Base-by-base conservation (phyloP, 202 grass and related monocot genomes). In the Cymbopogon flexuosus region DNA sequence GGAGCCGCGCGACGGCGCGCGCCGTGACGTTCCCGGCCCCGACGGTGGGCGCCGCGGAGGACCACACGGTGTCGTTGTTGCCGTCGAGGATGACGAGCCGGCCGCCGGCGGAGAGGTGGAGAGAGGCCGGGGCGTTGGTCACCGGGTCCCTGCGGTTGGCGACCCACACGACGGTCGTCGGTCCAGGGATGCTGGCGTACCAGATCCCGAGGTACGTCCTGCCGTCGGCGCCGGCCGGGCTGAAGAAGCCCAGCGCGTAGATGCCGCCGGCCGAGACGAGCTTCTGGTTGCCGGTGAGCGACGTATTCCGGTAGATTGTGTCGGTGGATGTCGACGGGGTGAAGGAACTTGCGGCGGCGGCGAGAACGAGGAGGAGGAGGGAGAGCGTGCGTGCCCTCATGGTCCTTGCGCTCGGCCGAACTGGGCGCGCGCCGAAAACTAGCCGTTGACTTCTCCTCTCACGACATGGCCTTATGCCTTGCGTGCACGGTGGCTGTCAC, bases 161-260 rank as follows among this genome's bases (percentile, higher is more conserved):
- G 21, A 97, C 84, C 94, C 94, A 97, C 12, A 94, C 79, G 5
- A 92, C 79, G 39, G 91, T 91, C 71, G 81, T 91, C 64, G 52
- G 41, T 6, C 23, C 58, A 1, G 88, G 70, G 49, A 97, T 41
- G 12, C 30, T 77, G 24, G 72, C 81, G 69, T 92, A 94, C 92
- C 88, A 94, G 35, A 97, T 86, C 47, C 88, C 89, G 16, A 97
- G 80, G 77, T 85, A 97, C 29, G 45, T 66, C 4, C 77, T 69
- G 16, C 58, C 76, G 0, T 70, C 69, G 0, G 78, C 39, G 69
- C 76, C 76, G 15, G 73, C 4, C 47, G 76, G 89, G 58, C 27
- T 65, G 86, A 93, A 97, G 79, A 97, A 97, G 21, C 95, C 95
- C 14, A 97, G 83, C 81, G 59, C 73, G 14, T 89, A 97, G 63